Base-by-base conservation (phyloP, 345 rosid species). In the Aegle marmelos region DNA sequence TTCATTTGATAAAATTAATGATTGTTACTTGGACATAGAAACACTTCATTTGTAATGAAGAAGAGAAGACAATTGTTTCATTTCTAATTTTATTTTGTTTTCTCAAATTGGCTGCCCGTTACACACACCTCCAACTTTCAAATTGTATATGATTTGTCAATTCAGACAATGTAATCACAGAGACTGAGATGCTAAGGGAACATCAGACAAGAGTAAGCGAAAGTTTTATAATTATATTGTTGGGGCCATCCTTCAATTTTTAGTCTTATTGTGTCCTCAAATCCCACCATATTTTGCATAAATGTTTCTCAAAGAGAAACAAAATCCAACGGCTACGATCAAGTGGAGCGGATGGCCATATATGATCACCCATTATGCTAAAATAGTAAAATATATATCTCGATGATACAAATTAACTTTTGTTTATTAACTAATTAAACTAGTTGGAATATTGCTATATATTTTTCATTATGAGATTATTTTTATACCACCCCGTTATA, bases 271-370 rank as follows among this genome's bases (percentile, higher is more conserved):
- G 73, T 82, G 79, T 82, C 78, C 83, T 70, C 59, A 79, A 76
- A 79, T 66, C 79, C 79, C 84, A 82, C 84, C 73, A 79, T 67
- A 57, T 78, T 70, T 58, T 71, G 36, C 57, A 19, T 72, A 76
- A 76, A 22, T 84, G 83, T 84, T 82, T 85, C 86, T 78, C 37
- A 5, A 56, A 22, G 9, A 41, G 86, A 68, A 86, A 68, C 86
- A 74, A 59, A 67, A 66, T 78, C 79, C 79, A 56, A 61, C 21
- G 75, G 63, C 70, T 68, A 68, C 70, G 68, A 79, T 78, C 62
- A 56, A 70, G 25, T 71, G 37, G 66, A 68, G 77, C 73, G 21
- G 56, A 50, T 50, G 24, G 69, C 66, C 80, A 0, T 70, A 9
- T 2, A 9, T 57, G 30, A 68, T 68, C 39, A 57, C 72, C 56